phyloP scores from a whole-genome alignment of 2,329 filamentous ascomycete genomes.

The Onygenales sp. region DNA sequence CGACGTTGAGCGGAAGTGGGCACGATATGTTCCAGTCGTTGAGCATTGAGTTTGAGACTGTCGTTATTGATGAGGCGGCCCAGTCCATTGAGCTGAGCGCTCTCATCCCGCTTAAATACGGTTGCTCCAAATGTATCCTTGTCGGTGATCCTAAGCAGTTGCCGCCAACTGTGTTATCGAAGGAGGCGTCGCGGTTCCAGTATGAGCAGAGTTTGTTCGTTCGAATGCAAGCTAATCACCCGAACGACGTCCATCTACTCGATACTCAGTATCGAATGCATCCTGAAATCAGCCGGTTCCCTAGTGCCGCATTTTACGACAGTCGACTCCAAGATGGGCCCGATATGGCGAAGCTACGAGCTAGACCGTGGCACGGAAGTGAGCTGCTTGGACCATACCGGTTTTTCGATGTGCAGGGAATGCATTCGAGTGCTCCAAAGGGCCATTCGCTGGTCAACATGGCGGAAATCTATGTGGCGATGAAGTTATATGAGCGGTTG shows the following conservation, averaged over 20 bases:
- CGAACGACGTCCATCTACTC: slow-evolving; percentile 81
- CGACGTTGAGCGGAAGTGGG: slow-evolving; percentile 87
- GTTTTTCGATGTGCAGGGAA: slow-evolving; percentile 92
- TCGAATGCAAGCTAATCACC: slow-evolving; percentile 90
- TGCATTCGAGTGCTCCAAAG: slow-evolving; percentile 68
- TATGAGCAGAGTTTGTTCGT: slow-evolving; percentile 99
- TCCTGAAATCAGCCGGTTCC: slow-evolving; percentile 86
- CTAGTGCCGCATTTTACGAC: slow-evolving; percentile 88
- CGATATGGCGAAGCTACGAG: slow-evolving; percentile 67
- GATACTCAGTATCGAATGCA: slow-evolving; percentile 99
- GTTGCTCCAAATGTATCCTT: slow-evolving; percentile 90
- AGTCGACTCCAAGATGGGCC: slow-evolving; percentile 73
- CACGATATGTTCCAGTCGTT: slow-evolving; percentile 96
- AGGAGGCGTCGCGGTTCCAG: slow-evolving; percentile 81
- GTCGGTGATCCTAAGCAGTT: slow-evolving; percentile 97
- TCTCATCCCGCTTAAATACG: slow-evolving; percentile 93
- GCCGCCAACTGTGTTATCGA: slow-evolving; percentile 89
- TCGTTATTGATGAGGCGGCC: slow-evolving; percentile 95
- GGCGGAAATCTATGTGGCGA: slow-evolving; percentile 75
- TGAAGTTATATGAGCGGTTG: slow-evolving; percentile 75
- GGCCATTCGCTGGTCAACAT: slow-evolving; percentile 87
- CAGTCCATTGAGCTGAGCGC: slow-evolving; percentile 97
- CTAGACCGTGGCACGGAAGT: slow-evolving; percentile 76
- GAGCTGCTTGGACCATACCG: slow-evolving; percentile 80
- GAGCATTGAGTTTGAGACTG: slow-evolving; percentile 94